phyloP scores from a whole-genome alignment of 495 filamentous ascomycete genomes.

The Neurospora hispaniola region DNA sequence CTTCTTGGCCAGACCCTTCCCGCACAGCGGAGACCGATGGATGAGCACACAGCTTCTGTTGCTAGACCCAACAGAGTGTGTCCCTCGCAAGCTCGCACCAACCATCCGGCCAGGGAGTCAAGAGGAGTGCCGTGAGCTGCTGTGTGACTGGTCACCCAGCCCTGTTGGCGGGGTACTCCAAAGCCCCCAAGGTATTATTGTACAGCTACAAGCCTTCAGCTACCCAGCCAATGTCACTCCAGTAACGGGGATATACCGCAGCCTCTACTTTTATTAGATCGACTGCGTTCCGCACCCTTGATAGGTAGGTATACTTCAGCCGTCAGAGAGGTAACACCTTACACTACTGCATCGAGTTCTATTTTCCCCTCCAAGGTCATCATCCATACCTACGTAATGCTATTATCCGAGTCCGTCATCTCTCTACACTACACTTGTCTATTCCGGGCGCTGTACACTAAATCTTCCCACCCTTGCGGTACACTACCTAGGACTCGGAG shows the following conservation, averaged over 20 bases:
- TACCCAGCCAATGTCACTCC: constrained; percentile 6
- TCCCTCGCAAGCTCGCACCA: constrained; percentile 5
- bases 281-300: constrained; percentile 14
- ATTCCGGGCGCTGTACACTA: background rate
- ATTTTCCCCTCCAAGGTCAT: constrained; percentile 13
- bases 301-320: constrained; percentile 5
- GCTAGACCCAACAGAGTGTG: background rate
- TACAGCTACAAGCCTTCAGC: background rate
- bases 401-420: constrained; percentile 11
- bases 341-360: constrained; percentile 8
- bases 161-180: constrained; percentile 6
- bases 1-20: background rate
- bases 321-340: background rate
- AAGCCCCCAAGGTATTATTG: background rate
- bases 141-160: constrained; percentile 18
- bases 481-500: background rate
- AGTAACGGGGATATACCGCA: constrained; percentile 1
- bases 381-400: constrained; percentile 5
- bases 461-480: background rate
- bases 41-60: background rate
- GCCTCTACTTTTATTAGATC: constrained; percentile 17
- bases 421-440: constrained; percentile 2
- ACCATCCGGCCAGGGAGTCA: constrained; percentile 6
- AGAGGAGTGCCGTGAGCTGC: constrained; percentile 1
- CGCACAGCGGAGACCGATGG: background rate